Conservation (phyloP, 2,329 filamentous ascomycete genomes). For the Microcyclospora tardicrescens region DNA sequence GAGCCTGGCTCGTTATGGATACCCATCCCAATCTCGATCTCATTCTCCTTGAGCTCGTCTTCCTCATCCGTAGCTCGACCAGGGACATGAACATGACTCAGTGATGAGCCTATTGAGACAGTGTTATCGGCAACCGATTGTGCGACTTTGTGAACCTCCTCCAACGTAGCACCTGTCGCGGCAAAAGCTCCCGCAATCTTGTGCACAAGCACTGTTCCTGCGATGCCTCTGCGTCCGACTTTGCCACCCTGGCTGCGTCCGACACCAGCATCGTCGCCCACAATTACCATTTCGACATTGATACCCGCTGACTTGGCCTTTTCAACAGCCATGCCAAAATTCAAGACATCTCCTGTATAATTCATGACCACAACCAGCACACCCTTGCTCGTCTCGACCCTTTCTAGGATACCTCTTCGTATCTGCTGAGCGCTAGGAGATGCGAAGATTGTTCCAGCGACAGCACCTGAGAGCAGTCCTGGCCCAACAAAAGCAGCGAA, state of each 20-base stretch:
- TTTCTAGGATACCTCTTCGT: constrained; percentile 56
- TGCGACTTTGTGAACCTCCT: constrained; percentile 61
- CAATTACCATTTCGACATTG: constrained; percentile 75
- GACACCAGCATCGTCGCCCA: constrained; percentile 85
- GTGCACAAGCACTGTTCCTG: constrained; percentile 79
- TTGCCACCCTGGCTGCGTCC: constrained; percentile 74
- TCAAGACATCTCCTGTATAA: constrained; percentile 51
- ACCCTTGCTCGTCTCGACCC: constrained; percentile 58
- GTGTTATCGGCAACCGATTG: constrained; percentile 60
- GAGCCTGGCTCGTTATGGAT: constrained; percentile 49
- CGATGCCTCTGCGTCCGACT: constrained; percentile 80
- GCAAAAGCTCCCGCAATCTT: constrained; percentile 82
- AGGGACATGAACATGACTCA: constrained; percentile 88
- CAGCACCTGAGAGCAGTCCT: constrained; percentile 67
- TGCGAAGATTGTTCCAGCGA: constrained; percentile 79
- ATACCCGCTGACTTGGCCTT: constrained; percentile 73
- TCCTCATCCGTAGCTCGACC: constrained; percentile 50
- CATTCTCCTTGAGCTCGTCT: constrained; percentile 46
- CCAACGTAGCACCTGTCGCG: constrained; percentile 48
- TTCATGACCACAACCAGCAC: constrained; percentile 93
- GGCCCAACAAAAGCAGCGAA: constrained; percentile 76
- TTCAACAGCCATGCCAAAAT: constrained; percentile 88
- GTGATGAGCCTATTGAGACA: constrained; percentile 71
- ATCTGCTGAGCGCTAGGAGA: constrained; percentile 74
- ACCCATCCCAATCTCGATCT: constrained; percentile 60